Base-by-base conservation (phyloP, 768 basidiomycete species). In the Pleurotus eryngii region DNA sequence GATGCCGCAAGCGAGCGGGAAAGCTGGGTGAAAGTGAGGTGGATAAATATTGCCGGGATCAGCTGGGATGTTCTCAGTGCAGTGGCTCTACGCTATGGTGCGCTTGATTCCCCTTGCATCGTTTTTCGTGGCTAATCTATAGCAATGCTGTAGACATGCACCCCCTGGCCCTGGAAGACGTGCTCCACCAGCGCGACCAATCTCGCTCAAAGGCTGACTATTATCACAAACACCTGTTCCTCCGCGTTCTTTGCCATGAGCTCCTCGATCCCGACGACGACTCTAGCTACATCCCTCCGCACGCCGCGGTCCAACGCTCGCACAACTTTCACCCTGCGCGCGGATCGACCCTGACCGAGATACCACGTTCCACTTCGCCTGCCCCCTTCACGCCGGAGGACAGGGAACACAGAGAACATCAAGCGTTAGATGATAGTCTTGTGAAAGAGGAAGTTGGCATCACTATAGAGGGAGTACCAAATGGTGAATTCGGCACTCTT, bases 11-110 rank as follows among this genome's bases (percentile, higher is more conserved):
- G 80, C 57, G 68, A 71, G 56, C 74, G 76, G 56, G 81, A 84
- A 59, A 69, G 79, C 3, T 87, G 85, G 85, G 81, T 80, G 24
- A 86, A 81, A 64, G 88, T 87, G 15, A 72, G 89, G 51, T 90
- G 87, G 87, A 88, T 89, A 53, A 86, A 87, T 61, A 77, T 89
- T 60, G 83, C 80, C 20, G 89, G 88, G 4, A 63, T 81, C 59
- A 80, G 81, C 60, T 90, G 87, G 86, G 87, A 89, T 63, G 85
- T 90, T 38, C 78, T 90, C 62, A 86, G 84, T 63, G 81, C 82
- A 0, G 68, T 89, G 30, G 83, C 85, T 17, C 67, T 89, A 57
- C 81, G 80, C 68, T 88, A 86, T 63, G 77, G 87, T 86, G 57
- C 46, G 79, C 68, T 12, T 3, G 40, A 14, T 45, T 17, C 12